These are phyloP conservation scores for Tulasnella sp. DNA, from an alignment of 768 basidiomycete genomes.

Conservation along the genomic window DNA sequence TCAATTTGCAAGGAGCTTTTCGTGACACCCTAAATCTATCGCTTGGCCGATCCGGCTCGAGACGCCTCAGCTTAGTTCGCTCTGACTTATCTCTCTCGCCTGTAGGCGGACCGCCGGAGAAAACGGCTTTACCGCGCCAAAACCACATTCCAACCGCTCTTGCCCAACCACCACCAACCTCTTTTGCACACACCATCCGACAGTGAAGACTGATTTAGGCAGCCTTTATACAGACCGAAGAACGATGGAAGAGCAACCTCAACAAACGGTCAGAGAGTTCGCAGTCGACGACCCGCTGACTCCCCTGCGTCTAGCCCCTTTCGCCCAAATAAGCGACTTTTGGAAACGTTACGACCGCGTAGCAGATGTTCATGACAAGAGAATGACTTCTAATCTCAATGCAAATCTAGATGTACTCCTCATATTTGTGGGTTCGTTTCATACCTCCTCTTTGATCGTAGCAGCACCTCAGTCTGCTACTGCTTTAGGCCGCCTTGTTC, in stretches of 20 bases:
- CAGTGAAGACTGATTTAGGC: too few relatives aligned
- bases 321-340: background rate
- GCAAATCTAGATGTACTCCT: constrained; percentile 5
- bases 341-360: constrained; percentile 11
- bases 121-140: too few relatives aligned
- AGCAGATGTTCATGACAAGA: constrained; percentile 6
- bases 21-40: too few relatives aligned
- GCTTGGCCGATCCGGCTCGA: too few relatives aligned
- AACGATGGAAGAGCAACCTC: background rate
- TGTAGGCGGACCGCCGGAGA: too few relatives aligned
- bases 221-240: background rate
- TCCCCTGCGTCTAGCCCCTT: background rate
- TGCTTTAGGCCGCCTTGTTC: background rate
- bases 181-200: too few relatives aligned
- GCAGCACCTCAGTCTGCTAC: background rate
- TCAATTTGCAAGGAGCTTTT: too few relatives aligned
- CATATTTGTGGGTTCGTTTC: background rate
- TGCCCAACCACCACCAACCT: too few relatives aligned
- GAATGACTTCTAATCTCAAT: background rate
- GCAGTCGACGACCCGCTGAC: background rate
- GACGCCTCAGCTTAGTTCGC: too few relatives aligned
- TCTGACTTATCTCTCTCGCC: too few relatives aligned
- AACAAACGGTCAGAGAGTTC: background rate
- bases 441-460: background rate
- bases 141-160: too few relatives aligned